Conservation (phyloP, 2,329 filamentous ascomycete genomes). For the Tolypocladium sp. region DNA sequence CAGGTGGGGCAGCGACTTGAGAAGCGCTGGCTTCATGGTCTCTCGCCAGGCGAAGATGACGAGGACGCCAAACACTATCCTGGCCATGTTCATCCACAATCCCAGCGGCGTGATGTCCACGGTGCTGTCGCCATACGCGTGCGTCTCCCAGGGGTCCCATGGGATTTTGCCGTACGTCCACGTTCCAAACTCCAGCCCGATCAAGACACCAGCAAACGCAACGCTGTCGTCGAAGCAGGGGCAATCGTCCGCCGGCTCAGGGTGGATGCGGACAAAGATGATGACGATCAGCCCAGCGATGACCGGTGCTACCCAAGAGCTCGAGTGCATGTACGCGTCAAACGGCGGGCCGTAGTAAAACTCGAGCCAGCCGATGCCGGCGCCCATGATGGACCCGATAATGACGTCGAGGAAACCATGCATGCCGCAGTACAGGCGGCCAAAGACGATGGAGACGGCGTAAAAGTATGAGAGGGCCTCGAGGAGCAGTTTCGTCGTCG, state of each 20-base stretch:
- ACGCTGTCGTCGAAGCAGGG: slow-evolving; percentile 96
- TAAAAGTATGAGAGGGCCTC: slow-evolving; percentile 74
- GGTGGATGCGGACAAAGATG: slow-evolving; percentile 76
- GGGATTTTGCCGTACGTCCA: slow-evolving; percentile 67
- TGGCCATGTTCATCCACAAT: slow-evolving; percentile 49
- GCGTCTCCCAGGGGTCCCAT: slow-evolving; percentile 31
- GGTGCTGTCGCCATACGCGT: slow-evolving; percentile 40
- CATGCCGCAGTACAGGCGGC: slow-evolving; percentile 95
- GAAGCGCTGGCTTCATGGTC: slow-evolving; percentile 73
- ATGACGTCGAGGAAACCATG: slow-evolving; percentile 92
- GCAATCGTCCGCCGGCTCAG: slow-evolving; percentile 92
- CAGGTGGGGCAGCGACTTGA: slow-evolving; percentile 70
- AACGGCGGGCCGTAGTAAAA: slow-evolving; percentile 53
- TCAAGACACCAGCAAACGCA: slow-evolving; percentile 81
- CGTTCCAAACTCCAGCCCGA: slow-evolving; percentile 71
- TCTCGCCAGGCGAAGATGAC: slow-evolving; percentile 87
- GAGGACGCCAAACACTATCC: slow-evolving; percentile 71
- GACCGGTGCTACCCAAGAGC: slow-evolving; percentile 54
- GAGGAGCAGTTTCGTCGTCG: slow-evolving; percentile 50
- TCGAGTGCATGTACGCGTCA: slow-evolving; percentile 61
- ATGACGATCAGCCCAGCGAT: slow-evolving; percentile 59
- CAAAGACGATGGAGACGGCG: slow-evolving; percentile 79
- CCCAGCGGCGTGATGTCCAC: slow-evolving; percentile 61
- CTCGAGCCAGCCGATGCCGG: slow-evolving; percentile 49
- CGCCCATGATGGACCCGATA: slow-evolving; percentile 69